These are phyloP conservation scores for Fusarium sublunatum DNA, from an alignment of 2,329 filamentous ascomycete species.

Conservation along the genomic window DNA sequence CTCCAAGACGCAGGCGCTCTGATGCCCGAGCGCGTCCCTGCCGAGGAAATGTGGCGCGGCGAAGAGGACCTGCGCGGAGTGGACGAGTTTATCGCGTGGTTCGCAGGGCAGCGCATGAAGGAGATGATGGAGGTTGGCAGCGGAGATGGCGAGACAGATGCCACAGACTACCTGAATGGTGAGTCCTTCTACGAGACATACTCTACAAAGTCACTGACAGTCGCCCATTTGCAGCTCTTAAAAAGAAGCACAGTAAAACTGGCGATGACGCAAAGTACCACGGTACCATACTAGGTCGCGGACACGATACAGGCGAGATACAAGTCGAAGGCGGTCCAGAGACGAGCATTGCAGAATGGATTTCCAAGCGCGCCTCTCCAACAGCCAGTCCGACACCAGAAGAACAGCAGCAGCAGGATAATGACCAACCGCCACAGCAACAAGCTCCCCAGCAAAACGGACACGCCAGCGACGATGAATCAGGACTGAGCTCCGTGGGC, in stretches of 20 bases:
- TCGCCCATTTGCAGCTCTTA: slow-evolving; percentile 70
- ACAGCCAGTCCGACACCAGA: slow-evolving; percentile 20
- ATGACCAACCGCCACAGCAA: slow-evolving; percentile 13
- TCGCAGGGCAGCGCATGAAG: slow-evolving; percentile 75
- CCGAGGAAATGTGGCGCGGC: slow-evolving; percentile 75
- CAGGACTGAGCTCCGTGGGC: slow-evolving; percentile 67
- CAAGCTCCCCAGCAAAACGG: slow-evolving; percentile 41
- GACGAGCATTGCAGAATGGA: slow-evolving; percentile 54
- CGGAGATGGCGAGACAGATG: slow-evolving; percentile 72
- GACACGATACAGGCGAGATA: slow-evolving; percentile 76
- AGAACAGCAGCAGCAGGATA: slow-evolving; percentile 14
- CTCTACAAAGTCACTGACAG: slow-evolving; percentile 47
- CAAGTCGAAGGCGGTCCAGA: slow-evolving; percentile 78
- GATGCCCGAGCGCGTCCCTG: slow-evolving; percentile 71
- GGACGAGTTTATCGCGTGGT: slow-evolving; percentile 83
- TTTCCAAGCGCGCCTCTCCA: slow-evolving; percentile 46
- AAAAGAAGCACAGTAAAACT: slow-evolving; percentile 92
- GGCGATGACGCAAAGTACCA: slow-evolving; percentile 88
- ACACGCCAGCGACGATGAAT: slow-evolving; percentile 55
- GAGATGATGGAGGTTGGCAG: slow-evolving; percentile 86
- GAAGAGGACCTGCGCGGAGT: slow-evolving; percentile 84
- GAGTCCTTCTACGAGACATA: slow-evolving; percentile 36
- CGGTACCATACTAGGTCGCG: slow-evolving; percentile 83
- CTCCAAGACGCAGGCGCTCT: slow-evolving; percentile 84
- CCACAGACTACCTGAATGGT: slow-evolving; percentile 78